phyloP scores from a whole-genome alignment of 352 stramenopile species.

The Phytophthora kernoviae region DNA sequence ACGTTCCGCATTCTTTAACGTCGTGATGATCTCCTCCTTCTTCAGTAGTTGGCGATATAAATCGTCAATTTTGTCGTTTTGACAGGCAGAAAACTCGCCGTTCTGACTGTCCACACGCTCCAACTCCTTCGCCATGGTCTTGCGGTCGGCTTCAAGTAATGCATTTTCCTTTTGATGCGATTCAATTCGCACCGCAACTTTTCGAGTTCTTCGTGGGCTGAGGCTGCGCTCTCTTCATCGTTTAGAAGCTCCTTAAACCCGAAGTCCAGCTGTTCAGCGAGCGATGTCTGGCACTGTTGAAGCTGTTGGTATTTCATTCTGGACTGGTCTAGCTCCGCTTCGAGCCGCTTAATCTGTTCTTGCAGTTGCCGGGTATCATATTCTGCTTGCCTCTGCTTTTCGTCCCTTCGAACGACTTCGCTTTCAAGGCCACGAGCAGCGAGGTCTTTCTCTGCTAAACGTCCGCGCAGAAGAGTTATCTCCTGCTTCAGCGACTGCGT shows the following conservation, averaged over 20 bases:
- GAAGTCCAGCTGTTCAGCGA: conserved; percentile 66
- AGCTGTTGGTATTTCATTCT: conserved; percentile 63
- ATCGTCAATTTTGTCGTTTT: conserved; percentile 64
- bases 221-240: conserved; percentile 61
- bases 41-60: conserved; percentile 55
- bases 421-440: conserved; percentile 48
- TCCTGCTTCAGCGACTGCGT: conserved; percentile 49
- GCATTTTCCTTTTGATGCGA: conserved; percentile 42
- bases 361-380: conserved; percentile 49
- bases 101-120: conserved; percentile 32
- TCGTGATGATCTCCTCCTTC: conserved; percentile 50
- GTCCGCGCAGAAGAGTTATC: conserved; percentile 36
- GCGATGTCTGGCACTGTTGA: conserved; percentile 45
- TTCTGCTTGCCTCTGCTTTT: conserved; percentile 43
- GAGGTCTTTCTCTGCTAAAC: conserved; percentile 54
- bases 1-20: conserved; percentile 41
- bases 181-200: conserved; percentile 49
- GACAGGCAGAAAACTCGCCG: conserved; percentile 20
- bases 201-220: conserved; percentile 47
- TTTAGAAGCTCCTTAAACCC: conserved; percentile 75
- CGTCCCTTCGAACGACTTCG: conserved; percentile 42
- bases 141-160: conserved; percentile 33
- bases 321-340: conserved; percentile 45
- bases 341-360: conserved; percentile 40
- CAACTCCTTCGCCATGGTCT: conserved; percentile 39